Percentiles rank a stretch among this genome's conserved stretches.
Conservation (phyloP, 352 stramenopile genomes). For the Pythium vanterpoolii region DNA sequence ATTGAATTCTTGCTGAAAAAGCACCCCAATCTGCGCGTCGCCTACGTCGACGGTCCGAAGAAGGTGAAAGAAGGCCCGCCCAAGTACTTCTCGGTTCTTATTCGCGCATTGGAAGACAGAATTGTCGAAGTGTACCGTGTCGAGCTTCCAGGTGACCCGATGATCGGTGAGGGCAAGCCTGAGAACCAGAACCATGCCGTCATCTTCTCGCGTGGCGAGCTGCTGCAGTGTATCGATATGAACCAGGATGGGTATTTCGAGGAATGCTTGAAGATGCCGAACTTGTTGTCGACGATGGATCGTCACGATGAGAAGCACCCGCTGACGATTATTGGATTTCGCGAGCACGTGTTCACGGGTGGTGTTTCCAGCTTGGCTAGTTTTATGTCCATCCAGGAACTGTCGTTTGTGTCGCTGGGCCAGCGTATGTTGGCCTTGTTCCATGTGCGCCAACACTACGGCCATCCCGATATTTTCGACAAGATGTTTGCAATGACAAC, state of each 20-base stretch:
- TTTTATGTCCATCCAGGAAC: slow-evolving; percentile 87
- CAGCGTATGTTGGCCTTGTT: slow-evolving; percentile 78
- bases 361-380: slow-evolving; percentile 80
- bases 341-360: slow-evolving; percentile 83
- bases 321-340: slow-evolving; percentile 83
- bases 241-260: slow-evolving; percentile 88
- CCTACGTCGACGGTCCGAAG: slow-evolving; percentile 84
- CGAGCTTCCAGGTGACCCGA: slow-evolving; percentile 79
- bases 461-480: slow-evolving; percentile 88
- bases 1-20: slow-evolving; percentile 78
- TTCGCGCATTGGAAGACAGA: slow-evolving; percentile 64
- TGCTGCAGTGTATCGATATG: slow-evolving; percentile 90
- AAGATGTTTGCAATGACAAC: slow-evolving; percentile 82
- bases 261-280: slow-evolving; percentile 80
- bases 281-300: slow-evolving; percentile 79
- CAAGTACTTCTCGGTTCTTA: slow-evolving; percentile 83
- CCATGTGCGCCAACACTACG: slow-evolving; percentile 83
- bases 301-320: slow-evolving; percentile 59
- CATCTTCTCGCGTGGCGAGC: slow-evolving; percentile 82
- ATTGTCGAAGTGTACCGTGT: slow-evolving; percentile 84
- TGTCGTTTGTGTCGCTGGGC: slow-evolving; percentile 80
- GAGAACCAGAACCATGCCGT: slow-evolving; percentile 90
- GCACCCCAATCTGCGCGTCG: slow-evolving; percentile 69
- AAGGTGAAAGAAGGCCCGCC: slow-evolving; percentile 85
- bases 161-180: slow-evolving; percentile 85